Conservation (phyloP, 2,329 filamentous ascomycete genomes). For the Amylocarpus encephaloides region DNA sequence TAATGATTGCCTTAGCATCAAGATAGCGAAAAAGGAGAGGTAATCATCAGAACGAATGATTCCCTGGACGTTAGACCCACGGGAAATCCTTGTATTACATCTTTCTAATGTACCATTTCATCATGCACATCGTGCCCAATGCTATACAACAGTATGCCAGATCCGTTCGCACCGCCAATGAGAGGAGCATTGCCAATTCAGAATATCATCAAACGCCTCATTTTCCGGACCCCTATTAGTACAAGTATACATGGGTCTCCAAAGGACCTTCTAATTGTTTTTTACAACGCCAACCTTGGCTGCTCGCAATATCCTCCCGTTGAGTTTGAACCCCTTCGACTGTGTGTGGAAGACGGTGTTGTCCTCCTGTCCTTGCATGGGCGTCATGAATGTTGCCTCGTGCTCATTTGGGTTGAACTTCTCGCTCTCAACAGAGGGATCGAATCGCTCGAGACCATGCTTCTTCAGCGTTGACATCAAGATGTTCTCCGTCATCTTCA, state of each 20-base stretch:
- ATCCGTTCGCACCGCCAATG: slow-evolving; percentile 16
- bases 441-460: slow-evolving; percentile 87
- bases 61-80: no score
- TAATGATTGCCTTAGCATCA: neutral
- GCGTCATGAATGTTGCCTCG: slow-evolving; percentile 93
- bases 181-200: slow-evolving; percentile 27
- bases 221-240: slow-evolving; percentile 14
- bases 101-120: slow-evolving; percentile 3
- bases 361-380: slow-evolving; percentile 80
- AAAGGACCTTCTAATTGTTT: slow-evolving; percentile 43
- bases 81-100: neutral
- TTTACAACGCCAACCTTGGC: slow-evolving; percentile 96
- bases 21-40: neutral
- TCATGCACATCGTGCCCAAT: slow-evolving; percentile 8
- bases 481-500: slow-evolving; percentile 92
- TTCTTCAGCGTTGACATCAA: slow-evolving; percentile 84
- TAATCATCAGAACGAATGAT: neutral
- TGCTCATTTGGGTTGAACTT: slow-evolving; percentile 96
- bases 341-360: slow-evolving; percentile 87
- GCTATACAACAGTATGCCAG: slow-evolving; percentile 17
- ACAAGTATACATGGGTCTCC: slow-evolving; percentile 19
- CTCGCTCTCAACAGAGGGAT: slow-evolving; percentile 63
- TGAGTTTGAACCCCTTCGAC: slow-evolving; percentile 92
- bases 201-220: slow-evolving; percentile 20
- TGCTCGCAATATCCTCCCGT: slow-evolving; percentile 81